Base-by-base conservation (phyloP, 768 basidiomycete genomes). In the Russula sp. region DNA sequence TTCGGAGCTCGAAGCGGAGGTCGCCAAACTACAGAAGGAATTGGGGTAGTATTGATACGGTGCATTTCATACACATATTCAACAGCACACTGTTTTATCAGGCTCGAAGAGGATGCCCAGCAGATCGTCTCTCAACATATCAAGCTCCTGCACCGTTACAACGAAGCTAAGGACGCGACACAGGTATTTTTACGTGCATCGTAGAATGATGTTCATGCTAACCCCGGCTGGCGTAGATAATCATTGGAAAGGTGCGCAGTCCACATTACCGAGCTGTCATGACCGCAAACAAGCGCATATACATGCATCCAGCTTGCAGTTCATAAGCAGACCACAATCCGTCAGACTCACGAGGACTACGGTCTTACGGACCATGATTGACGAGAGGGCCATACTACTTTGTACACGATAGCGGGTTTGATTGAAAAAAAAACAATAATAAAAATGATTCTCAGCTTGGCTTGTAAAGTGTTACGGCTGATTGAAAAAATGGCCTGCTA, bases 151-250 rank as follows among this genome's bases (percentile, higher is more conserved):
- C 88, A 90, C 70, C 76, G 75, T 42, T 90, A 90, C 61, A 90
- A 90, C 57, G 88, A 90, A 71, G 82, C 86, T 6, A 90, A 90
- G 69, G 88, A 90, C 69, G 88, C 87, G 4, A 79, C 86, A 2
- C 88, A 90, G 83, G 88, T 82, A 42, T 22, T 38, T 59, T 43
- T 18, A 13, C 29, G 14, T n/a, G 10, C 29, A n/a, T 47, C 13
- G 9, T 10, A 6, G 34, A 13, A 16, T 25, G 13, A 45, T 18
- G 9, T 16, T 36, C 25, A 4, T 56, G 10, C 51, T 39, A 20
- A 42, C 8, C 4, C 13, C 11, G 0, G 20, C 10, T 41, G 8
- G 7, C 16, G 5, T 41, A 92, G 90, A 84, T 89, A 48, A 75
- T 93, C 54, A 89, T 92, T 56, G 90, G 90, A 65, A 86, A 83